These are phyloP conservation scores for Clarireedia hainanense DNA, from an alignment of 2,329 filamentous ascomycete species.

Conservation along the genomic window DNA sequence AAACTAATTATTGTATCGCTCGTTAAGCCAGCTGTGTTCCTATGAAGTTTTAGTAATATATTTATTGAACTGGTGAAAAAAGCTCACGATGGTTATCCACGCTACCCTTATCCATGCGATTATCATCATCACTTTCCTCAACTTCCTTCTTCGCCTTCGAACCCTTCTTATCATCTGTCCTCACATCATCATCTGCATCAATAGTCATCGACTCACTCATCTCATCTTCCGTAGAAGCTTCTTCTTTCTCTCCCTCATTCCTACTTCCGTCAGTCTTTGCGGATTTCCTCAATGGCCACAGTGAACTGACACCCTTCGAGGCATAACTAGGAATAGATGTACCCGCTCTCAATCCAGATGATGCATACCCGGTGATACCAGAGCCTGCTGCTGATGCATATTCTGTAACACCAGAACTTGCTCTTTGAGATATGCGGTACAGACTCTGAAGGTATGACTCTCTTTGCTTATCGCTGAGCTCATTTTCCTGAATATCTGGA, in stretches of 20 bases:
- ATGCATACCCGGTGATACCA: not conserved
- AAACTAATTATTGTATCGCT: not conserved
- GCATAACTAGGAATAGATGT: conserved; percentile 4
- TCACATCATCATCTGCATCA: conserved; percentile 8
- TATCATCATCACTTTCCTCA: not conserved
- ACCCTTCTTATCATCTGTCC: not conserved
- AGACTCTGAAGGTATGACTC: conserved; percentile 10
- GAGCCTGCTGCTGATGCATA: conserved; percentile 5
- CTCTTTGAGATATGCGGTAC: conserved; percentile 3
- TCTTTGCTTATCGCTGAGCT: conserved; percentile 1
- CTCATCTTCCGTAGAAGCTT: not conserved
- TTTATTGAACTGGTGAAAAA: not conserved
- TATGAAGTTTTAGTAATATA: not conserved
- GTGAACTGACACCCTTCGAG: conserved; percentile 4
- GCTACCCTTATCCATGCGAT: not conserved
- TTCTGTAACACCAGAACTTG: conserved; percentile 1
- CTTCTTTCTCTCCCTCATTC: not conserved
- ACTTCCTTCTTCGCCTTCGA: not conserved
- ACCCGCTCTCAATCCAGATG: conserved; percentile 1
- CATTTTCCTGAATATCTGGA: conserved; percentile 6
- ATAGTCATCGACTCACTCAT: not conserved
- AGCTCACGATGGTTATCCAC: conserved; percentile 5
- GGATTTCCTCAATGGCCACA: not conserved
- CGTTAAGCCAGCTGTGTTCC: not conserved
- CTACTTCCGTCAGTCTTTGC: not conserved